phyloP scores from a whole-genome alignment of 257 asterid genomes.

The Eustoma russellianum region DNA sequence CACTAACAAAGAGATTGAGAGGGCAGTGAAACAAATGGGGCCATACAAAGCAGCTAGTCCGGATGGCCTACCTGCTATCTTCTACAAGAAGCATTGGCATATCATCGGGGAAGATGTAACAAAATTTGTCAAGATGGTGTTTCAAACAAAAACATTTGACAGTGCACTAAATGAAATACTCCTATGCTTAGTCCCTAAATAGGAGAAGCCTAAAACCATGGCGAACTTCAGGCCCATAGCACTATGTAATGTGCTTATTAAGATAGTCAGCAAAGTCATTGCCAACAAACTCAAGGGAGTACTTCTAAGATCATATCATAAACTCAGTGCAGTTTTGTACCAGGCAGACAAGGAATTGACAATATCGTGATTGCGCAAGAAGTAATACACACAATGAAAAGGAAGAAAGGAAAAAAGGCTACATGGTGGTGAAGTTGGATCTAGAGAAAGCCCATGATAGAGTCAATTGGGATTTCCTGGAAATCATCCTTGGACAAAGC shows the following conservation, averaged over 20 bases:
- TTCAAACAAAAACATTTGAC: too few species aligned
- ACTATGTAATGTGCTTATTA: too few species aligned
- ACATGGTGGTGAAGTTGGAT: neutral
- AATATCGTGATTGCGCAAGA: neutral
- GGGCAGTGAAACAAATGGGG: too few species aligned
- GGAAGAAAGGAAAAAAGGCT: neutral
- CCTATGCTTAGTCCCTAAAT: neutral
- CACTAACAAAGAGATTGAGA: too few species aligned
- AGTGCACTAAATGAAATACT: neutral
- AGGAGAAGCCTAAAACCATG: neutral
- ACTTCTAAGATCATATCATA: too few species aligned
- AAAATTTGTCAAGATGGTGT: neutral
- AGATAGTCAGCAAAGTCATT: neutral
- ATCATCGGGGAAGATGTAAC: neutral
- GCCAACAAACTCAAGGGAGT: neutral
- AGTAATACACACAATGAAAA: neutral
- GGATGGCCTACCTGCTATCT: neutral
- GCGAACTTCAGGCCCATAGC: neutral
- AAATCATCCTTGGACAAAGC: neutral
- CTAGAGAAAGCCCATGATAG: neutral
- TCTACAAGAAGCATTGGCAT: neutral
- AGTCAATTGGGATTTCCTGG: neutral
- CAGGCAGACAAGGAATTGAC: neutral
- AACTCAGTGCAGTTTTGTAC: neutral
- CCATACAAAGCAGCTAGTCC: neutral